These are phyloP conservation scores for Aphanocladium album DNA, from an alignment of 2,329 filamentous ascomycete genomes.

Conservation along the genomic window DNA sequence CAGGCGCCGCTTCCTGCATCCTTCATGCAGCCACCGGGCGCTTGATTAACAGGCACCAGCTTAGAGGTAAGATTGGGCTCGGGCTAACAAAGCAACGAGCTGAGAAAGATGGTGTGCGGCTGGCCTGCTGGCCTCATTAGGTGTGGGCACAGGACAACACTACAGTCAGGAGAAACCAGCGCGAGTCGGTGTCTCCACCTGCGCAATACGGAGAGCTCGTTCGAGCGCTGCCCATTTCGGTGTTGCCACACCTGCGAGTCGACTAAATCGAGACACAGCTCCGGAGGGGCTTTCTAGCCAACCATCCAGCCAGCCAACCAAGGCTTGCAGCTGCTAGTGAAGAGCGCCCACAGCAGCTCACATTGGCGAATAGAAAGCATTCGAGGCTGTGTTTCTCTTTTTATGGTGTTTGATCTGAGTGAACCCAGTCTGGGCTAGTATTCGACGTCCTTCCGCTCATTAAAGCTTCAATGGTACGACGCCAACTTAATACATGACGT, in stretches of 20 bases:
- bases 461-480: neutral
- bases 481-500: neutral
- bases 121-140: neutral
- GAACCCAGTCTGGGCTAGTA: neutral
- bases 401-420: too few relatives aligned
- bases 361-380: neutral
- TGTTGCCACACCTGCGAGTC: constrained; percentile 2
- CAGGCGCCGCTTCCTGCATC: neutral
- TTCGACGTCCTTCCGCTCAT: neutral
- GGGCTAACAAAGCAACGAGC: neutral
- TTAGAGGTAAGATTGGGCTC: neutral
- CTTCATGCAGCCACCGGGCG: constrained; percentile 4
- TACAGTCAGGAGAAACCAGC: neutral
- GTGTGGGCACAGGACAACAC: neutral
- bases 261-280: constrained; percentile 6
- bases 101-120: neutral
- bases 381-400: neutral
- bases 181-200: neutral
- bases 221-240: neutral
- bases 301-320: constrained; percentile 4
- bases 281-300: neutral
- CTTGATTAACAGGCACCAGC: neutral
- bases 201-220: constrained; percentile 2
- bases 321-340: neutral
- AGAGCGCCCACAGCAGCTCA: neutral